A percentile compares a stretch with the other conserved stretches of the same genome.
Conservation (phyloP, 371 early-diverging fungal species). For the Apophysomyces sp. region DNA sequence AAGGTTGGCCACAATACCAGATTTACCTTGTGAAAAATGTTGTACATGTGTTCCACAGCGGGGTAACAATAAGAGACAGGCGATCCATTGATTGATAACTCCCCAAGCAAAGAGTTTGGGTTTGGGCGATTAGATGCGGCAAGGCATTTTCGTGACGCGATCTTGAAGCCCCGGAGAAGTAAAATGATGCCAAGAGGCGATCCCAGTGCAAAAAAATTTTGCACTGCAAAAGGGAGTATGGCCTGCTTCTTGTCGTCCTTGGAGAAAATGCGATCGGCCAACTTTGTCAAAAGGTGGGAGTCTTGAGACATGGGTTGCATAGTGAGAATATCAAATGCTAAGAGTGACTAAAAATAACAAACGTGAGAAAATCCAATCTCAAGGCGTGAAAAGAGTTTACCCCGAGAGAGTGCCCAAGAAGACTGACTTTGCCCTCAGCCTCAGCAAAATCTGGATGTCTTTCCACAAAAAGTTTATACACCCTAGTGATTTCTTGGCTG, state of each 20-base stretch:
- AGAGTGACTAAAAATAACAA: slow-evolving; percentile 36
- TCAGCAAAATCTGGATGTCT: slow-evolving; percentile 76
- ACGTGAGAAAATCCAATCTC: background rate
- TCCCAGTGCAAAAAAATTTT: slow-evolving; percentile 72
- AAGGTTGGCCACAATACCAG: background rate
- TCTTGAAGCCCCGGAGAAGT: slow-evolving; percentile 66
- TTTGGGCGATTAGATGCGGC: background rate
- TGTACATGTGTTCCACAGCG: slow-evolving; percentile 72
- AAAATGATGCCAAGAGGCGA: slow-evolving; percentile 80
- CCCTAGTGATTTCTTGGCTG: slow-evolving; percentile 70
- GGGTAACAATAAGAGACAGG: slow-evolving; percentile 48
- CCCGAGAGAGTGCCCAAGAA: slow-evolving; percentile 84
- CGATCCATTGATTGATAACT: slow-evolving; percentile 15
- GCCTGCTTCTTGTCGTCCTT: slow-evolving; percentile 11
- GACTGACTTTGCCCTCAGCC: slow-evolving; percentile 64
- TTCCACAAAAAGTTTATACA: slow-evolving; percentile 63
- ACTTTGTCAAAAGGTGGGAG: background rate
- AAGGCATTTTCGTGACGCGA: slow-evolving; percentile 45
- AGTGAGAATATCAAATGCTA: slow-evolving; percentile 78
- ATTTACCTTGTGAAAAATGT: slow-evolving; percentile 73
- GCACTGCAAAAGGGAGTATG: slow-evolving; percentile 41
- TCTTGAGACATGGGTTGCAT: slow-evolving; percentile 44
- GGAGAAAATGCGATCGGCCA: background rate
- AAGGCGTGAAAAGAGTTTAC: slow-evolving; percentile 12
- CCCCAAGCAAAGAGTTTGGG: slow-evolving; percentile 6